Evolutionary conservation across 164 flowering plant genomes (phyloP), one percentile per base, ranked within the genome.

Genomic region (Liquidambar formosana): DNA sequence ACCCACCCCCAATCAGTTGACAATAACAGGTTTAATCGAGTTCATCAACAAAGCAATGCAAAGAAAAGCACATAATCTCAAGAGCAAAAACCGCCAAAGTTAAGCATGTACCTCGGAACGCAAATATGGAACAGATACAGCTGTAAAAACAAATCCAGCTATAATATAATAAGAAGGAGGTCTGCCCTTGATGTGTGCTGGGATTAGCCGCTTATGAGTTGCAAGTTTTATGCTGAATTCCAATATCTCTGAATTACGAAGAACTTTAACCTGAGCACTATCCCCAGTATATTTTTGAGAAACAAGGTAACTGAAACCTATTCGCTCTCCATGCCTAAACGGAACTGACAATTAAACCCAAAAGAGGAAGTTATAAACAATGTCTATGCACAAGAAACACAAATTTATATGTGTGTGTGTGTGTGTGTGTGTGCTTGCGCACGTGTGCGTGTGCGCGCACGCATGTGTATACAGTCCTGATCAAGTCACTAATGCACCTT

Each of bases 271-370:
- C 25, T 44, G 66, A 22, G 98, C 93, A 71, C 26, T 73, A 56
- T 93, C 98, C 56, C 97, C 97, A 27, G 98, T 87, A 75, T 94
- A 93, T 70, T 95, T 95, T 67, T 93, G 96, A 27, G 99, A 91
- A 64, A 95, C 84, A 63, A 95, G 99, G 73, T 95, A 95, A 69
- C 97, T 95, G 79, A 93, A 93, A 46, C 96, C 97, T 61, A 95
- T 95, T 28, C 99, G 94, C 83, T 95, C 97, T 28, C 96, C 96
- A 78, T 95, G 97, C 82, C 99, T 82, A 65, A 93, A 95, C 56
- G 96, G 92, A 73, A 95, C 99, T 95, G 89, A 67, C 80, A 75
- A 67, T 56, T 6, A 22, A 64, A 10, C 26, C 14, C 10, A 53
- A 28, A 38, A 26, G 41, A 14, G 18, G 6, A 8, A 19, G 3